Percentiles rank a stretch among this genome's conserved stretches.
phyloP scores from a whole-genome alignment of 2,329 filamentous ascomycete species.

The Trichocomaceae sp. region DNA sequence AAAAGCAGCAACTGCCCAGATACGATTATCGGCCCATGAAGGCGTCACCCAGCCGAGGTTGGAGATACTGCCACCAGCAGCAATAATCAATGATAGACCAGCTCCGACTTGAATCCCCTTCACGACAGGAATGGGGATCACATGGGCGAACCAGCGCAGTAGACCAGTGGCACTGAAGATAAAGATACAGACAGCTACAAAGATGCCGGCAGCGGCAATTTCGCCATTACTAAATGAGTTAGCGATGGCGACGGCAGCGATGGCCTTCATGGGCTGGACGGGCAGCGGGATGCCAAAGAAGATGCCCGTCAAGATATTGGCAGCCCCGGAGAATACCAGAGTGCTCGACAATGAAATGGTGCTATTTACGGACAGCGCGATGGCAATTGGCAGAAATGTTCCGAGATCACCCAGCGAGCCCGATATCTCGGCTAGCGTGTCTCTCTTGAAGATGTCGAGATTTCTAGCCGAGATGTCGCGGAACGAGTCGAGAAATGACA shows the following conservation, averaged over 20 bases:
- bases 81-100: slow-evolving; percentile 73
- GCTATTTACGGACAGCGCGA: slow-evolving; percentile 69
- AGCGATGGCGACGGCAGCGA: slow-evolving; percentile 81
- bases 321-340: slow-evolving; percentile 78
- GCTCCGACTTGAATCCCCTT: slow-evolving; percentile 94
- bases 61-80: slow-evolving; percentile 62
- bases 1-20: slow-evolving; percentile 72
- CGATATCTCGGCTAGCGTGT: slow-evolving; percentile 69
- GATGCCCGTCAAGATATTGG: slow-evolving; percentile 75
- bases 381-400: slow-evolving; percentile 81
- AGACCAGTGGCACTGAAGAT: slow-evolving; percentile 72
- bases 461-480: slow-evolving; percentile 42
- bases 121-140: slow-evolving; percentile 77
- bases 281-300: slow-evolving; percentile 84
- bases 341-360: slow-evolving; percentile 79
- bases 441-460: slow-evolving; percentile 47
- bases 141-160: slow-evolving; percentile 64
- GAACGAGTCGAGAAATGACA: slow-evolving; percentile 15
- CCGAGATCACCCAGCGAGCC: slow-evolving; percentile 85
- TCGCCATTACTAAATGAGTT: slow-evolving; percentile 59
- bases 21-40: slow-evolving; percentile 65
- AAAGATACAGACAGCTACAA: slow-evolving; percentile 67
- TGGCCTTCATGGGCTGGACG: slow-evolving; percentile 86
- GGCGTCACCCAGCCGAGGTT: slow-evolving; percentile 63
- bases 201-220: slow-evolving; percentile 75